phyloP scores from a whole-genome alignment of 768 basidiomycete species.

The Cystobasidium ongulense region DNA sequence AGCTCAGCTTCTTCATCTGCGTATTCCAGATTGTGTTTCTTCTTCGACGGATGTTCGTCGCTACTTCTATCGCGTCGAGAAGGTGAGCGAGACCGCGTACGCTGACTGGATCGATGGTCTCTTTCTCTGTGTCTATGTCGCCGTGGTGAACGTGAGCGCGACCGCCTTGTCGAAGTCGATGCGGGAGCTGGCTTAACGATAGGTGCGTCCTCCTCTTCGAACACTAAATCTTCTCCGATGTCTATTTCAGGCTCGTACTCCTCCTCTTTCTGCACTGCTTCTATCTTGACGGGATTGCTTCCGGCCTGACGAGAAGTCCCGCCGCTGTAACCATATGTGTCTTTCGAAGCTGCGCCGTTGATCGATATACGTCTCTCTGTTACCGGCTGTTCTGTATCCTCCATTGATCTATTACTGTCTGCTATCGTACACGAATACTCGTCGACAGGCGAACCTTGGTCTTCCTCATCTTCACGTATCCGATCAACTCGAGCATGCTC shows the following conservation, averaged over 20 bases:
- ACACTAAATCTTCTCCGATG: background rate
- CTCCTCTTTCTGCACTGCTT: background rate
- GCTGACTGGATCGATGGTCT: background rate
- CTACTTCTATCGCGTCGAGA: background rate
- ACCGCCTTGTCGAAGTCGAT: background rate
- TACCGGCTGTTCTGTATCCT: background rate
- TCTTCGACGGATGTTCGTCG: background rate
- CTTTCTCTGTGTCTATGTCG: background rate
- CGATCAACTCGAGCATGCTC: background rate
- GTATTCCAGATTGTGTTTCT: background rate
- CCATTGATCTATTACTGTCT: background rate
- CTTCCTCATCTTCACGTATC: background rate
- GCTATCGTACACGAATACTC: background rate
- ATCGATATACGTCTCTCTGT: background rate
- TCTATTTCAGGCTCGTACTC: background rate
- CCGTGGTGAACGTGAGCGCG: background rate
- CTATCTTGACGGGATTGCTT: background rate
- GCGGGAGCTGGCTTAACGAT: background rate
- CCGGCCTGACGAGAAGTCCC: background rate
- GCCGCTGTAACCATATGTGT: background rate
- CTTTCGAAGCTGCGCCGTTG: background rate
- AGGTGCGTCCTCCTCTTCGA: background rate
- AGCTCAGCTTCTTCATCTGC: no score
- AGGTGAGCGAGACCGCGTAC: background rate
- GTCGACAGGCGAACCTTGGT: background rate